phyloP scores from a whole-genome alignment of 2,329 filamentous ascomycete species.

The Emericellopsis cladophorae region DNA sequence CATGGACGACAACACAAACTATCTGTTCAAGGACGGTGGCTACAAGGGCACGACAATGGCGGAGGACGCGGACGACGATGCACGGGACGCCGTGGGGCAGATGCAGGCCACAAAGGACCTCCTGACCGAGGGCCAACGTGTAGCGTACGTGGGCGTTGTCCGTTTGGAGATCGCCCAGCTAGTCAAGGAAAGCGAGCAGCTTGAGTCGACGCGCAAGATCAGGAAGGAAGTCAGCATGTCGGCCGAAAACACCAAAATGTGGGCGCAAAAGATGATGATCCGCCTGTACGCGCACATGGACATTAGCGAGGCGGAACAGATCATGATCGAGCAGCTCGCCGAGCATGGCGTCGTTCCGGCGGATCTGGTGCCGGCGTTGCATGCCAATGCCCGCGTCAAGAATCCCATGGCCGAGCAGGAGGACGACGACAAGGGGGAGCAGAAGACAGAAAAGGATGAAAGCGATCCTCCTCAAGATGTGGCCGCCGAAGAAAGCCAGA shows the following conservation, averaged over 20 bases:
- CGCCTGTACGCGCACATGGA: slow-evolving; percentile 94
- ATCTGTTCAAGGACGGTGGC: slow-evolving; percentile 69
- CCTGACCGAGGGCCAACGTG: slow-evolving; percentile 85
- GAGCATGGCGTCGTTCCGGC: slow-evolving; percentile 79
- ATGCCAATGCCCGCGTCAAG: slow-evolving; percentile 84
- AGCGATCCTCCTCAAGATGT: background rate
- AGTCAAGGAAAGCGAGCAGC: slow-evolving; percentile 51
- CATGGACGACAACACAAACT: slow-evolving; percentile 94
- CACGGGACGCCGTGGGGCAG: slow-evolving; percentile 75
- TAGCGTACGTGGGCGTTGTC: slow-evolving; percentile 89
- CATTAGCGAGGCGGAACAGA: slow-evolving; percentile 76
- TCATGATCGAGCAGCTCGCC: slow-evolving; percentile 97
- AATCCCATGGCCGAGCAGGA: slow-evolving; percentile 60
- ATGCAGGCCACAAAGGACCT: slow-evolving; percentile 94
- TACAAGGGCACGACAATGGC: slow-evolving; percentile 38
- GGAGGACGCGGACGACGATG: slow-evolving; percentile 70
- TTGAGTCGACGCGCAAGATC: slow-evolving; percentile 49
- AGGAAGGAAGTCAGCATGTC: slow-evolving; percentile 62
- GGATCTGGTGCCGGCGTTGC: slow-evolving; percentile 75
- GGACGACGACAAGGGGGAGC: background rate
- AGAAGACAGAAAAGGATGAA: background rate
- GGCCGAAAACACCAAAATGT: slow-evolving; percentile 78
- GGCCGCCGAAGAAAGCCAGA: background rate
- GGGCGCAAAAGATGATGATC: slow-evolving; percentile 97
- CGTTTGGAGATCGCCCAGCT: slow-evolving; percentile 71